Conservation (phyloP, 2,329 filamentous ascomycete genomes). For the Pyricularia sp. region DNA sequence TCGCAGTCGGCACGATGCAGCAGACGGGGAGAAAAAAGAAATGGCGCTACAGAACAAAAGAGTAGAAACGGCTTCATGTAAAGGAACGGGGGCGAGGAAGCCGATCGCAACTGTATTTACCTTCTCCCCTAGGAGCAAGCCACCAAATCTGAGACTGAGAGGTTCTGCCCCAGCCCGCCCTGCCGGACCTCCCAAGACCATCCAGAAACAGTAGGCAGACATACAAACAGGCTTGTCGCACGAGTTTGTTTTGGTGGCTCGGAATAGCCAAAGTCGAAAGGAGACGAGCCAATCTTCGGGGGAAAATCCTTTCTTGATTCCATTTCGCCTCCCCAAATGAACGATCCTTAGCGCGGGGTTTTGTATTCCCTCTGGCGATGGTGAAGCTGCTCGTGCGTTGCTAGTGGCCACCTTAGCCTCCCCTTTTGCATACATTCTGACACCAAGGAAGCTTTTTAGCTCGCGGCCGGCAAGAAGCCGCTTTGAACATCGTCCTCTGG, state of each 20-base stretch:
- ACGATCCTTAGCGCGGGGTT: not conserved
- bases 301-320: not conserved
- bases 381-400: not conserved
- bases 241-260: not conserved
- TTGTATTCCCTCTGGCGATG: not conserved
- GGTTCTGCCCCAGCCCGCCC: not conserved
- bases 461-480: not conserved
- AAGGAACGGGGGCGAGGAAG: not conserved
- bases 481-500: not conserved
- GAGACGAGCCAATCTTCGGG: not conserved
- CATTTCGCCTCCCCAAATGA: not conserved
- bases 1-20: not conserved
- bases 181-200: not conserved
- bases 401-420: not conserved
- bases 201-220: not conserved
- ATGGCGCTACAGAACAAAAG: not conserved
- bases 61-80: not conserved
- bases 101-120: not conserved
- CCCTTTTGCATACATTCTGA: not conserved
- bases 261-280: not conserved
- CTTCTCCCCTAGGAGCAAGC: not conserved
- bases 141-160: not conserved
- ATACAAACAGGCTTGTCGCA: not conserved
- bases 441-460: not conserved
- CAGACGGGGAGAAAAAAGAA: not conserved